Base-by-base conservation (phyloP, 1,139 yeast species). In the Ogataea hybrid region DNA sequence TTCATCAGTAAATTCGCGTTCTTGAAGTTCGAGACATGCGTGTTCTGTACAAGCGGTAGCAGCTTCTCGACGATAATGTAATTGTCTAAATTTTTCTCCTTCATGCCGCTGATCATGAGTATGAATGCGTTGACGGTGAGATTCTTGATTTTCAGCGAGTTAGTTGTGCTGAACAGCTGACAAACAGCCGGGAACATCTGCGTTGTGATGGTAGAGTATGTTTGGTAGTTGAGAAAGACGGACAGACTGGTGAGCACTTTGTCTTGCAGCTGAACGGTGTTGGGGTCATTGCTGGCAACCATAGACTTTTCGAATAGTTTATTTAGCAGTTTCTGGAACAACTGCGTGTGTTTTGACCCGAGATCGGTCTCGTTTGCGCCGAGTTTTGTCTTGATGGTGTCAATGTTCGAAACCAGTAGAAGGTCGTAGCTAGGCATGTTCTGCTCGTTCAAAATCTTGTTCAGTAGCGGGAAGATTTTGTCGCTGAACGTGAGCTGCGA, bases 401-500 rank as follows among this genome's bases (percentile, higher is more conserved):
- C 69, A 25, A 76, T 55, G 41, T 67, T 67, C 44, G 65, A 67
- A 17, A 64, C 53, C 32, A 69, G 59, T 1, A 63, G 47, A 36
- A 64, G 63, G 37, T 67, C 58, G 32, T 50, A 56, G 5, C 50
- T 40, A 21, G 55, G 50, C 28, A 62, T 48, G 28, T 57, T 59
- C 14, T 77, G 58, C 17, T 66, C 62, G n/a, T 65, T 60, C 28
- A 70, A 60, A 11, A 62, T 50, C 21, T 54, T 55, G 7, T 51
- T 53, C 35, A 74, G 57, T 21, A 71, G 61, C 0, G 83, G 79
- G 44, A 77, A 75, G 4, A 92, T 73, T 46, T 79, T 71, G 52
- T 87, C 96, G 40, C 80, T 77, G 59, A 90, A 92, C 0, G 95
- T 76, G 40, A 89, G 70, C 50, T 81, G 82, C 4, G 96, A 85